Percentiles rank a stretch among this genome's conserved stretches.
phyloP scores from a whole-genome alignment of 2,329 filamentous ascomycete species.

The Chrysosphaeria jannelii region DNA sequence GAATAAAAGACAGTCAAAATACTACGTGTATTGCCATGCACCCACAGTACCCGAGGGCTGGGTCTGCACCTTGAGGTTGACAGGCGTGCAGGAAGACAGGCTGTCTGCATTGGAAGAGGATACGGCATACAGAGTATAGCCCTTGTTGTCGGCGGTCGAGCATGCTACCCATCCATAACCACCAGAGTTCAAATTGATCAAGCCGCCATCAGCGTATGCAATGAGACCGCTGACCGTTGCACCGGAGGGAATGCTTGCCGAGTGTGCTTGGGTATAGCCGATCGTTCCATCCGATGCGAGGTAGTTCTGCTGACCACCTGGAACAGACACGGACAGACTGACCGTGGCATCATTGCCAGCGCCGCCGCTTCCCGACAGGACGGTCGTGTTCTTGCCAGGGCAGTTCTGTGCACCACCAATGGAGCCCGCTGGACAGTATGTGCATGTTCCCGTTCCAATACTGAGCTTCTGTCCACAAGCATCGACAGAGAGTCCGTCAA shows the following conservation, averaged over 20 bases:
- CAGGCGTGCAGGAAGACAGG: constrained; percentile 5
- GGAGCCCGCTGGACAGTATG: constrained; percentile 7
- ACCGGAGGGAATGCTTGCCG: constrained; percentile 7
- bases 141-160: constrained; percentile 4
- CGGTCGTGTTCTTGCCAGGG: constrained; percentile 7
- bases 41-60: constrained; percentile 5
- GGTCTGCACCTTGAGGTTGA: constrained; percentile 8
- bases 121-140: constrained; percentile 7
- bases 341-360: not conserved
- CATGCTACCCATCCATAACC: constrained; percentile 8
- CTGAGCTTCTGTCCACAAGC: constrained; percentile 6
- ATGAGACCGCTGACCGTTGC: constrained; percentile 7
- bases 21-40: constrained; percentile 9
- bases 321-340: constrained; percentile 8
- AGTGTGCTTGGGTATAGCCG: constrained; percentile 10
- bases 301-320: constrained; percentile 9
- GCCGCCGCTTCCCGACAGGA: constrained; percentile 4
- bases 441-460: constrained; percentile 7
- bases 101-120: constrained; percentile 6
- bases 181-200: constrained; percentile 9
- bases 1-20: too few relatives aligned
- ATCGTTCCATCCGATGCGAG: constrained; percentile 7
- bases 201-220: constrained; percentile 8
- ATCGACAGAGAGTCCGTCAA: constrained; percentile 8
- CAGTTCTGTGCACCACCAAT: constrained; percentile 5